phyloP scores from a whole-genome alignment of 768 basidiomycete genomes.

The Trametopsis cervina region DNA sequence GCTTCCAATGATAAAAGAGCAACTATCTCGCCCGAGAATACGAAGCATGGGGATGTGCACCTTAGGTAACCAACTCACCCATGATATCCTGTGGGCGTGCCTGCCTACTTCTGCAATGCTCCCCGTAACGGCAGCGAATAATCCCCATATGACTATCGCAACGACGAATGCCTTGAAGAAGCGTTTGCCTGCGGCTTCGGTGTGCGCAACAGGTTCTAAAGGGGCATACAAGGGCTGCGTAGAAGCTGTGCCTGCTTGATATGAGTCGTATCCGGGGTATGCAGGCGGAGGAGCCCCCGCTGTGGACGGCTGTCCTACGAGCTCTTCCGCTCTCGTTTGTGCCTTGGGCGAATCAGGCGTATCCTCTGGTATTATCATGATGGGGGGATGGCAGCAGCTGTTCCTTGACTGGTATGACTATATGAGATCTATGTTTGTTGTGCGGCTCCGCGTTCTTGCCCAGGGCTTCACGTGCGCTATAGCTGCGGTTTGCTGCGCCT shows the following conservation, averaged over 20 bases:
- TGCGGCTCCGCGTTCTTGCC: conserved; percentile 1
- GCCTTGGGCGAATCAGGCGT: conserved; percentile 18
- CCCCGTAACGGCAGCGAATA: conserved; percentile 6
- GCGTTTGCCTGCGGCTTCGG: conserved; percentile 9
- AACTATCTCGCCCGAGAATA: too few species aligned
- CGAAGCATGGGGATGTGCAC: too few species aligned
- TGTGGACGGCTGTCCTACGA: conserved; percentile 5
- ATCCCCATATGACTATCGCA: conserved; percentile 14
- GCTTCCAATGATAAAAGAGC: too few species aligned
- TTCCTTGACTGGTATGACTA: too few species aligned
- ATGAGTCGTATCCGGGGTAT: conserved; percentile 14
- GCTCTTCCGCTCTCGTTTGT: conserved; percentile 12
- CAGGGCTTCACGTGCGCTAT: conserved; percentile 8
- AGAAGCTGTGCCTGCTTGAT: neutral
- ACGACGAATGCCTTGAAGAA: conserved; percentile 18
- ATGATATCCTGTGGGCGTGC: neutral
- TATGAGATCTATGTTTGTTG: too few species aligned
- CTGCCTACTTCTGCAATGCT: conserved; percentile 7
- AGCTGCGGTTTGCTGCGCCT: conserved; percentile 4
- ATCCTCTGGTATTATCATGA: conserved; percentile 23
- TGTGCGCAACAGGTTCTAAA: neutral
- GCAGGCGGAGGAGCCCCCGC: conserved; percentile 17
- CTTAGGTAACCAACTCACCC: neutral
- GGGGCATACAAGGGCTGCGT: conserved; percentile 1
- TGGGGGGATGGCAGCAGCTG: neutral